Evolutionary conservation across 768 basidiomycete species (phyloP).

Genomic region (Tubosaeta sp.): DNA sequence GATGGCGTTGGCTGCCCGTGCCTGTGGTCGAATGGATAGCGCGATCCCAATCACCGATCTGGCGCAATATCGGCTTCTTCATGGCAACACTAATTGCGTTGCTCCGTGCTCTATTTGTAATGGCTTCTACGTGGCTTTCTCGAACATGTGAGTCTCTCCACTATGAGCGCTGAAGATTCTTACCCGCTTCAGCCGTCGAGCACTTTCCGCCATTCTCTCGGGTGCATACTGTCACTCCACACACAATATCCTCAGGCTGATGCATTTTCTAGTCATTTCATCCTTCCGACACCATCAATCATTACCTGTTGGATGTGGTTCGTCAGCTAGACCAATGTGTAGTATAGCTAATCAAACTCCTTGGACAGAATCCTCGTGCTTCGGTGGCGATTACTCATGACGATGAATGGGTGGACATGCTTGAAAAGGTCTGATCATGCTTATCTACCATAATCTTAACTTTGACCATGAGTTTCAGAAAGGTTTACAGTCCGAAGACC

Average conservation of each 20-base stretch:
- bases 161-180: neutral
- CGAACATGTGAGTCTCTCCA: neutral
- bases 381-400: conserved; percentile 9
- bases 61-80: neutral
- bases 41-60: neutral
- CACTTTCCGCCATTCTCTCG: neutral
- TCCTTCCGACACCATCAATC: conserved; percentile 7
- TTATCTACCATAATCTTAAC: neutral
- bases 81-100: neutral
- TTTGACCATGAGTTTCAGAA: neutral
- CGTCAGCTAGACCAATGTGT: neutral
- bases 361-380: neutral
- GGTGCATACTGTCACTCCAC: neutral
- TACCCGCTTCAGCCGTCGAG: neutral
- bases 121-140: neutral
- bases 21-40: neutral
- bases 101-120: neutral
- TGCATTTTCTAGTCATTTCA: conserved; percentile 1
- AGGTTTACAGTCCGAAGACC: neutral
- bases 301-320: conserved; percentile 7
- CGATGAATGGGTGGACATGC: conserved; percentile 7
- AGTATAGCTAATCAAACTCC: neutral
- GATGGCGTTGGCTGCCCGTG: neutral
- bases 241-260: neutral
- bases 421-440: neutral